These are phyloP conservation scores for Nicotiana paniculata DNA, from an alignment of 257 asterid species.

Conservation along the genomic window DNA sequence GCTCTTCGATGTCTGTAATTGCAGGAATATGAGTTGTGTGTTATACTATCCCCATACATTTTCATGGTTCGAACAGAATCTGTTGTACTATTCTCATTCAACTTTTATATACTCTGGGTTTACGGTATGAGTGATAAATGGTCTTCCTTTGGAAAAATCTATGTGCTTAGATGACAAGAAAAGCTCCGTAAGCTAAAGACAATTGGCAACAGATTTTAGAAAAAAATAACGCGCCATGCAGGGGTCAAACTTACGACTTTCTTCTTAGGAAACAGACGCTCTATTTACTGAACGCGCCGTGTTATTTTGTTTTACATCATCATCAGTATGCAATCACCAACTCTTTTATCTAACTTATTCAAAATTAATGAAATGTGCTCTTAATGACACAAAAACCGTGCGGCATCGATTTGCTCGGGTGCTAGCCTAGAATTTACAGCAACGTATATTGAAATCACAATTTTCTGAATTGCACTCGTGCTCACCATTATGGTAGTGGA, in stretches of 20 bases:
- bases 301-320: neutral
- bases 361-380: neutral
- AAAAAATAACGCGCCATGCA: conserved; percentile 60
- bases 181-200: neutral
- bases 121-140: neutral
- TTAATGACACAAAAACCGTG: neutral
- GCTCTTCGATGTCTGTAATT: neutral
- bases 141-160: neutral
- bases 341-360: neutral
- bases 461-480: neutral
- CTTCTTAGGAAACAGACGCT: conserved; percentile 96
- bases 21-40: neutral
- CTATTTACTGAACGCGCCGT: neutral
- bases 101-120: neutral
- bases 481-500: neutral
- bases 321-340: neutral
- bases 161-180: neutral
- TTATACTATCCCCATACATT: neutral
- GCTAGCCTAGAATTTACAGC: neutral
- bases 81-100: no score
- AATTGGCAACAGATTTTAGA: neutral
- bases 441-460: neutral
- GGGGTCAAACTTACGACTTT: conserved; percentile 95
- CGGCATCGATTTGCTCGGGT: neutral
- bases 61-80: neutral